A percentile compares a stretch with the other conserved stretches of the same genome.
Evolutionary conservation across 768 basidiomycete species (phyloP).

Genomic region (Galerina sulciceps): DNA sequence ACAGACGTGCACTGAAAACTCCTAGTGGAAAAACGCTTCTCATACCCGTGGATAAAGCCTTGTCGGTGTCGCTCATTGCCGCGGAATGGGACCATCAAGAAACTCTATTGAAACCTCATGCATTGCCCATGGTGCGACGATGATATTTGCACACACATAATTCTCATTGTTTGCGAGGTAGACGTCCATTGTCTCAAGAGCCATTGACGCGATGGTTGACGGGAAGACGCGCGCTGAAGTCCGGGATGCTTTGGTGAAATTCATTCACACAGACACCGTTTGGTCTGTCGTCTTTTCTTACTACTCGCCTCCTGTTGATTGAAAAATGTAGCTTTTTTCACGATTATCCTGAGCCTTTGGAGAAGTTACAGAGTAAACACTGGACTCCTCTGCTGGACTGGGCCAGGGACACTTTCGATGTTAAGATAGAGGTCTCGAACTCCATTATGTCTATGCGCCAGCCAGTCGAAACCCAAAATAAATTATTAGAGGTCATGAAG

Average conservation of each 20-base stretch:
- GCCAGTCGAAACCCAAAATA: conserved; percentile 65
- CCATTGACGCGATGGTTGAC: conserved; percentile 78
- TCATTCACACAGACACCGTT: conserved; percentile 94
- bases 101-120: conserved; percentile 83
- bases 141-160: neutral
- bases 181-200: conserved; percentile 92
- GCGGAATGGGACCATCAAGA: conserved; percentile 97
- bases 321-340: conserved; percentile 72
- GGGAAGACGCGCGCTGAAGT: conserved; percentile 62
- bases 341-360: conserved; percentile 75
- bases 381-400: conserved; percentile 91
- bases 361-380: conserved; percentile 75
- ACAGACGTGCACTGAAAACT: conserved; percentile 86
- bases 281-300: conserved; percentile 52
- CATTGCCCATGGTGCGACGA: conserved; percentile 81
- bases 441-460: conserved; percentile 77
- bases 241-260: conserved; percentile 71
- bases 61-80: conserved; percentile 86
- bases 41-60: conserved; percentile 68
- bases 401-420: conserved; percentile 66
- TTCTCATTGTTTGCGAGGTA: conserved; percentile 32
- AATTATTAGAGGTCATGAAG: conserved; percentile 59
- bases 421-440: conserved; percentile 70
- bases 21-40: conserved; percentile 79
- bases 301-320: neutral